Evolutionary conservation across 441 rosid genomes (phyloP).

Genomic region (Theobroma grandiflorum): DNA sequence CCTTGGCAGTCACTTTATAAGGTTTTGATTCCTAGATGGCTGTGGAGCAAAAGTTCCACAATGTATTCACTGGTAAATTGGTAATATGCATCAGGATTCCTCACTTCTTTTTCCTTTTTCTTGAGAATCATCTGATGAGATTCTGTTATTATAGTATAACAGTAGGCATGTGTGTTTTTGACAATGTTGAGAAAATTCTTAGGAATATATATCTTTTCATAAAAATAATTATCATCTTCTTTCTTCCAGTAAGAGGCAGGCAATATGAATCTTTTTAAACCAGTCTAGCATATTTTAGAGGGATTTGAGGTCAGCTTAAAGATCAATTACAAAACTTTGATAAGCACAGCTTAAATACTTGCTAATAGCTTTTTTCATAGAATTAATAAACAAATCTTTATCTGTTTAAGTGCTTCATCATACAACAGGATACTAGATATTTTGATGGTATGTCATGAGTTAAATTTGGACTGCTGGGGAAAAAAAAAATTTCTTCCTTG

Average conservation of each 20-base stretch:
- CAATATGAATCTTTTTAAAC: background rate
- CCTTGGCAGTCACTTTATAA: too few relatives aligned
- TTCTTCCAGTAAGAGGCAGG: background rate
- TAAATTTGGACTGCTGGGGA: too few relatives aligned
- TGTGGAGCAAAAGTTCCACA: too few relatives aligned
- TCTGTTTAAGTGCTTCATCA: too few relatives aligned
- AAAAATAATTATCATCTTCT: background rate
- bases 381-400: too few relatives aligned
- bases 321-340: background rate
- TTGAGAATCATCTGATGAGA: background rate
- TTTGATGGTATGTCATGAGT: too few relatives aligned
- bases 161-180: background rate
- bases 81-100: background rate
- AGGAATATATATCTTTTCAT: background rate
- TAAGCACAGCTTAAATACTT: background rate
- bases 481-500: too few relatives aligned
- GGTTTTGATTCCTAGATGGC: too few relatives aligned
- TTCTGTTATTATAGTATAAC: background rate
- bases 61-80: too few relatives aligned
- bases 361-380: too few relatives aligned
- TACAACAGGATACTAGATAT: too few relatives aligned
- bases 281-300: background rate
- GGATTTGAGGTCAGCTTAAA: background rate
- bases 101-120: background rate
- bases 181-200: background rate